Evolutionary conservation across 2,329 filamentous ascomycete genomes (phyloP), one percentile per base, ranked within the genome.

Genomic region (Neonectria sp.): DNA sequence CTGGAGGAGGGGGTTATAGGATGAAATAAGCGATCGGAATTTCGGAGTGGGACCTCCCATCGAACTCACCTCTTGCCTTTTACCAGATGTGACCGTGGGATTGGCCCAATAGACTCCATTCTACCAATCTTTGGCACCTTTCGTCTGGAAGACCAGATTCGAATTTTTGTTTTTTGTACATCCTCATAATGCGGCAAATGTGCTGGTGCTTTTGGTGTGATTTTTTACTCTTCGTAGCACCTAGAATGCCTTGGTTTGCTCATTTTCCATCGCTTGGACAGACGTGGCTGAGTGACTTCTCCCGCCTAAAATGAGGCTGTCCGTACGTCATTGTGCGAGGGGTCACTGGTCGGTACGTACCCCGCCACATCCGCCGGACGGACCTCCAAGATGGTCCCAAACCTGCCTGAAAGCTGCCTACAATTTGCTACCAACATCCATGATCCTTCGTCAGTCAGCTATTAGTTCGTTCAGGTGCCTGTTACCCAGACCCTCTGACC

Each of bases 21-120:
- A 1, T 1, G 9, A 70, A 75, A 69, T 68, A 71, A 45, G 3
- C 17, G 0, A 0, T 0, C 1, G 0, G 4, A 27, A 29, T 55
- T 2, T 78, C 86, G 88, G 89, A 90, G 89, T 90, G 89, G 88
- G 88, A 91, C 88, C 88, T 87, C 82, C 88, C 90, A 91, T 86
- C 84, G 89, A 91, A 92, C 89, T 89, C 89, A 90, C 89, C 89
- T 90, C 89, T 92, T 92, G 89, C 89, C 89, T 91, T 92, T 92
- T 92, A 92, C 90, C 90, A 92, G 90, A 92, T 90, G 90, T 91
- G 89, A 89, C 90, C 89, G 89, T 91, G 89, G 88, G 76, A 79
- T 78, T 81, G 81, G 84, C 84, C 84, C 84, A 86, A 76, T 75
- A 82, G 79, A 86, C 84, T 86, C 84, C 85, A 81, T 81, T 86